These are phyloP conservation scores for Yamadazyma akitaensis DNA, from an alignment of 805 yeast genomes.

Conservation along the genomic window DNA sequence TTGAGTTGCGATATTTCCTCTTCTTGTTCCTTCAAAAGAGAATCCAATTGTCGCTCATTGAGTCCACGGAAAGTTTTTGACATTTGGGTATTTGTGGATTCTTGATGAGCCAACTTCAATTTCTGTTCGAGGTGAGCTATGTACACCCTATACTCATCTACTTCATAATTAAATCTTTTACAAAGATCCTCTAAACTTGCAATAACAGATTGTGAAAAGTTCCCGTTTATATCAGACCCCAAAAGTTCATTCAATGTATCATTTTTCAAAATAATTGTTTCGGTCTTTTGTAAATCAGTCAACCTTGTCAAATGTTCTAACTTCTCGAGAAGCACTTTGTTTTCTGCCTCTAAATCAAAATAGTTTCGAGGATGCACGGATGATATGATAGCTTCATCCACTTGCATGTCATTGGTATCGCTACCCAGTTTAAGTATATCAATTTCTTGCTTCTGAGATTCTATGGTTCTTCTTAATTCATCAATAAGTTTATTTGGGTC, in stretches of 20 bases:
- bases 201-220: conserved; percentile 40
- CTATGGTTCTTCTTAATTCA: conserved; percentile 57
- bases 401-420: conserved; percentile 3
- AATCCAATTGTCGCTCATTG: conserved; percentile 18
- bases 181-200: conserved; percentile 48
- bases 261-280: conserved; percentile 53
- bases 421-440: conserved; percentile 25
- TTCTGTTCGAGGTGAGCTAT: conserved; percentile 57
- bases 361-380: background rate
- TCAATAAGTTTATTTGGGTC: conserved; percentile 43
- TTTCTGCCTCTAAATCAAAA: conserved; percentile 52
- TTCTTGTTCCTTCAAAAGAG: conserved; percentile 54
- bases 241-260: conserved; percentile 59
- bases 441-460: conserved; percentile 55
- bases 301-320: conserved; percentile 67
- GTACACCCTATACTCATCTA: conserved; percentile 59
- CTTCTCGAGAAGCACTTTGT: conserved; percentile 59
- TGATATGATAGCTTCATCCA: background rate
- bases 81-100: background rate
- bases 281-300: conserved; percentile 57
- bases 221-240: conserved; percentile 38
- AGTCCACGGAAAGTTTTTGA: conserved; percentile 8
- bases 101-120: conserved; percentile 32
- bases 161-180: conserved; percentile 46
- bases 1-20: conserved; percentile 66